These are phyloP conservation scores for Lepidium aucheri DNA, from an alignment of 345 rosid species.

Conservation along the genomic window DNA sequence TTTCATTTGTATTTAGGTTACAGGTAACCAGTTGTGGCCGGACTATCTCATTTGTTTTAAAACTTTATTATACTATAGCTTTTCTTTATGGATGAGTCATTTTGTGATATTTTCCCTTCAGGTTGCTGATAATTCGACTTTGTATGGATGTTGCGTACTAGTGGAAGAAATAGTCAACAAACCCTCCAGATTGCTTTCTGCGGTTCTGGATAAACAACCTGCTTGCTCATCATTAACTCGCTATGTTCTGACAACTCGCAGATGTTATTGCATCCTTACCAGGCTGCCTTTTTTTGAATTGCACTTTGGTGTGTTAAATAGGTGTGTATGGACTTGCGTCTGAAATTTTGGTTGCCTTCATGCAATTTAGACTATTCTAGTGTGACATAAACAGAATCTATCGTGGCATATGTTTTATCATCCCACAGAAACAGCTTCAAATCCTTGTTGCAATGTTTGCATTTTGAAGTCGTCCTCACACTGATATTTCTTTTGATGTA, in stretches of 20 bases:
- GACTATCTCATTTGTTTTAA: not conserved
- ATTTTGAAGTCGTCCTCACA: slow-evolving; percentile 7
- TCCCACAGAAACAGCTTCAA: not conserved
- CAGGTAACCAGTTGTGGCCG: slow-evolving; percentile 46
- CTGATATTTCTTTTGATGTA: slow-evolving; percentile 26
- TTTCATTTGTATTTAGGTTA: slow-evolving; percentile 85
- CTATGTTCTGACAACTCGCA: slow-evolving; percentile 64
- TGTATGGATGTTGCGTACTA: slow-evolving; percentile 86
- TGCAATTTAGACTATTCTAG: not conserved
- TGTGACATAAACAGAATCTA: not conserved
- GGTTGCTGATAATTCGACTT: slow-evolving; percentile 92
- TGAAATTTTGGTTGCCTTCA: not conserved
- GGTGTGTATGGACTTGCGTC: slow-evolving; percentile 32
- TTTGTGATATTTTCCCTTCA: slow-evolving; percentile 20
- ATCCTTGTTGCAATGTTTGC: not conserved
- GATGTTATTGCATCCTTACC: slow-evolving; percentile 96
- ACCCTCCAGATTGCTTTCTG: slow-evolving; percentile 89
- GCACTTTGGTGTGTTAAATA: slow-evolving; percentile 82
- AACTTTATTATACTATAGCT: not conserved
- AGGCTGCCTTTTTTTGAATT: slow-evolving; percentile 90
- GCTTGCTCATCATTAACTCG: slow-evolving; percentile 55
- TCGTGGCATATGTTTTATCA: not conserved
- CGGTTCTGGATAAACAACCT: slow-evolving; percentile 61
- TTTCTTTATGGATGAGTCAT: slow-evolving; percentile 4
- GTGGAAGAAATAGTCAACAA: slow-evolving; percentile 87